Percentiles rank a stretch among this genome's conserved stretches.
phyloP scores from a whole-genome alignment of 441 rosid genomes.

The Biscutella laevigata region DNA sequence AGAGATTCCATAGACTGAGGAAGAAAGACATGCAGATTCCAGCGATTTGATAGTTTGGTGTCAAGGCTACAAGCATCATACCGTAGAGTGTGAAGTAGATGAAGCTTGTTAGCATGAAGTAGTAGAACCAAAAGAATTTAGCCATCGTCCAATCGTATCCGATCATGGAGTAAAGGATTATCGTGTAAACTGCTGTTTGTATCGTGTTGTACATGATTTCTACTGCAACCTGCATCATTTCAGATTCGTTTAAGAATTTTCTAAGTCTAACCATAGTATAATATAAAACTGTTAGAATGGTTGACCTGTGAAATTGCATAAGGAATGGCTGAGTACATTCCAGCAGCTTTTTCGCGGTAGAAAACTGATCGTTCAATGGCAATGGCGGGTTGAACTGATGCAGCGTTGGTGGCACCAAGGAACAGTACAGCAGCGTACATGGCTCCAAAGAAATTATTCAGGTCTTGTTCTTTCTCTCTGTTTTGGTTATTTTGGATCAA shows the following conservation, averaged over 20 bases:
- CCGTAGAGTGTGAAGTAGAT: slow-evolving; percentile 68
- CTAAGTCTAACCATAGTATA: not conserved
- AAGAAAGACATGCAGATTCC: slow-evolving; percentile 69
- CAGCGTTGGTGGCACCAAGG: slow-evolving; percentile 66
- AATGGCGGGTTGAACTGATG: slow-evolving; percentile 52
- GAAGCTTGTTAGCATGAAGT: slow-evolving; percentile 43
- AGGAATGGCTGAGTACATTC: slow-evolving; percentile 71
- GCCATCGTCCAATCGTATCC: slow-evolving; percentile 47
- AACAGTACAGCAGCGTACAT: slow-evolving; percentile 62
- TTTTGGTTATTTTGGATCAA: not conserved
- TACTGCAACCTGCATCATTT: slow-evolving; percentile 48
- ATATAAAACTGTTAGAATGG: not conserved
- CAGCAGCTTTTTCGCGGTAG: too few relatives aligned
- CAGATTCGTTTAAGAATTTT: not conserved
- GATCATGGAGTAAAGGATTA: slow-evolving; percentile 62
- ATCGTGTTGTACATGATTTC: slow-evolving; percentile 52
- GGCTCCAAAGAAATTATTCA: slow-evolving; percentile 68
- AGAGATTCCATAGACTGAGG: slow-evolving; percentile 74
- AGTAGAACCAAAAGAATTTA: slow-evolving; percentile 64
- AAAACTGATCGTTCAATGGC: slow-evolving; percentile 70
- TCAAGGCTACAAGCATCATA: slow-evolving; percentile 70
- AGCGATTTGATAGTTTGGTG: slow-evolving; percentile 59
- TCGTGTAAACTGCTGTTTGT: slow-evolving; percentile 42
- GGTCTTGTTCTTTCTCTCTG: slow-evolving; percentile 55
- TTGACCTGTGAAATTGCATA: slow-evolving; percentile 72